A percentile compares a stretch with the other conserved stretches of the same genome.
Conservation (phyloP, 176 grass and related monocot genomes). For the Poa pratensis region DNA sequence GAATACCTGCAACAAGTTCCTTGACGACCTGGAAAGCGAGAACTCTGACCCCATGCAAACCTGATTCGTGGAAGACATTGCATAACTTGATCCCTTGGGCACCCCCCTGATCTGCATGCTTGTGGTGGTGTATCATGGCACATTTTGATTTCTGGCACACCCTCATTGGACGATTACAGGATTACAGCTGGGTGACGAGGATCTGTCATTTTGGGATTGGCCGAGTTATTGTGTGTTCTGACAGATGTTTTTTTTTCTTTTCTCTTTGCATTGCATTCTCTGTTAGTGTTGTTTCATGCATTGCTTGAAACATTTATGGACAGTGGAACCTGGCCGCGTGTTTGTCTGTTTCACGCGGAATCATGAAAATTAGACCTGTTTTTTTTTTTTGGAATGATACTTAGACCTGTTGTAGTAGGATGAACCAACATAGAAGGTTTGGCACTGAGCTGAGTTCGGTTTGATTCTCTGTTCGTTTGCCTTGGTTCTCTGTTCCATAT, state of each 20-base stretch:
- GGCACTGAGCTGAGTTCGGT: no score
- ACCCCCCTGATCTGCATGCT: neutral
- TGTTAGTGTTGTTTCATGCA: neutral
- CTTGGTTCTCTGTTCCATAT: no score
- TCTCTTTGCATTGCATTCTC: no score
- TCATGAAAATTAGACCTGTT: neutral
- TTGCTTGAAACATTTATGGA: constrained; percentile 1
- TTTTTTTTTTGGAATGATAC: no score
- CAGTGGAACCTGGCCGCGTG: neutral
- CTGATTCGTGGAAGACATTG: neutral
- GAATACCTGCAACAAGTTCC: constrained; percentile 70
- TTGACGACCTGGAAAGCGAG: constrained; percentile 49
- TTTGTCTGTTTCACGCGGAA: neutral
- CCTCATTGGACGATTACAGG: neutral
- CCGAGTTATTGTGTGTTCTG: neutral
- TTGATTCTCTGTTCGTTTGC: no score
- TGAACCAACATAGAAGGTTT: neutral
- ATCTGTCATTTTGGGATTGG: neutral
- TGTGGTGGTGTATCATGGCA: neutral
- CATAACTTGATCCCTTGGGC: neutral
- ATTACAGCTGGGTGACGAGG: no score
- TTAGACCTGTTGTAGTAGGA: neutral
- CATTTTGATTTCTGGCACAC: neutral
- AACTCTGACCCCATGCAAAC: constrained; percentile 33
- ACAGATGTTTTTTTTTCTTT: neutral